phyloP scores from a whole-genome alignment of 116 monocot species.

The Cymodocea nodosa region DNA sequence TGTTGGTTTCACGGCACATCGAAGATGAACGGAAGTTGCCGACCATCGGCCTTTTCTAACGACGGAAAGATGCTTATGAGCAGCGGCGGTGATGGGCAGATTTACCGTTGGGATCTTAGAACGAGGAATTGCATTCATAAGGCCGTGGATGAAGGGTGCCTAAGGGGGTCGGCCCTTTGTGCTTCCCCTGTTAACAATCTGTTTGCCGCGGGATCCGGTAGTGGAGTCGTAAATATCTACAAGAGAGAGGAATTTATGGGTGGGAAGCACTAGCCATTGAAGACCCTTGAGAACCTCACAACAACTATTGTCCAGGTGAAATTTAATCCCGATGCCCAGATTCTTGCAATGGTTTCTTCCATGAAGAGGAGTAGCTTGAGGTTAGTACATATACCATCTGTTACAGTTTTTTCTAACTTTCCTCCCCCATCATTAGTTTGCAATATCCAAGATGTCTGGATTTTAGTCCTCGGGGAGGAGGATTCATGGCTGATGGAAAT shows the following conservation, averaged over 20 bases:
- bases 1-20: slow-evolving; percentile 76
- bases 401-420: slow-evolving; percentile 79
- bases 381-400: slow-evolving; percentile 72
- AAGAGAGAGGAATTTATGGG: slow-evolving; percentile 67
- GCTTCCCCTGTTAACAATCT: slow-evolving; percentile 46
- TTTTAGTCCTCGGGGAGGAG: slow-evolving; percentile 82
- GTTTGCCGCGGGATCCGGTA: slow-evolving; percentile 78
- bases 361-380: slow-evolving; percentile 75
- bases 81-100: slow-evolving; percentile 77
- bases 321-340: slow-evolving; percentile 77
- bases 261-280: slow-evolving; percentile 72
- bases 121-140: slow-evolving; percentile 69
- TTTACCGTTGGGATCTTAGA: slow-evolving; percentile 91
- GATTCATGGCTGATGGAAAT: slow-evolving; percentile 85
- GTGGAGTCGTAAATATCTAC: slow-evolving; percentile 77
- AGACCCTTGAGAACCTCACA: slow-evolving; percentile 66
- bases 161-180: slow-evolving; percentile 45
- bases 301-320: slow-evolving; percentile 51
- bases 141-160: slow-evolving; percentile 66
- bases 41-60: slow-evolving; percentile 67
- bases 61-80: slow-evolving; percentile 56
- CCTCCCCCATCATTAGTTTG: slow-evolving; percentile 42
- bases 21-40: slow-evolving; percentile 85
- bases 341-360: slow-evolving; percentile 61
- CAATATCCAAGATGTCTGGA: slow-evolving; percentile 64